Percentiles rank a stretch among this genome's conserved stretches.
phyloP scores from a whole-genome alignment of 352 stramenopile species.

The Globisporangium polare region DNA sequence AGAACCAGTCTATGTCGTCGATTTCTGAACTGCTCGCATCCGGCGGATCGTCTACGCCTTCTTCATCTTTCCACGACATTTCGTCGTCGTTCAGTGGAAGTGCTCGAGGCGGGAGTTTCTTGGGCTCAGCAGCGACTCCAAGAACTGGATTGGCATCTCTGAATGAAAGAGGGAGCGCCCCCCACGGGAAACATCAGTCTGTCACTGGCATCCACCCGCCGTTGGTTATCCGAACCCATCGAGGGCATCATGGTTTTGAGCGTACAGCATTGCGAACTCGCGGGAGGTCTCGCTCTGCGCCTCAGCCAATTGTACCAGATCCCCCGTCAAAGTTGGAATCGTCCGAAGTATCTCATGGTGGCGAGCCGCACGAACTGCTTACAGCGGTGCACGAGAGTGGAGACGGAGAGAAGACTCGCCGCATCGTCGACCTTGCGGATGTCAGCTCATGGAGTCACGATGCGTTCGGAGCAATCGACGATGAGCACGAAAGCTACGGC shows the following conservation, averaged over 20 bases:
- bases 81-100: conserved; percentile 32
- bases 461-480: conserved; percentile 21
- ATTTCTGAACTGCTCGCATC: conserved; percentile 81
- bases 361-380: conserved; percentile 16
- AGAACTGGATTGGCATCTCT: conserved; percentile 70
- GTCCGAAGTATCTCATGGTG: conserved; percentile 2
- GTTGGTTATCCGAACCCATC: conserved; percentile 8
- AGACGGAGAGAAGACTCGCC: neutral
- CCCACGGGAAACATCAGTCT: conserved; percentile 11
- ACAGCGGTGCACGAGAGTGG: conserved; percentile 23
- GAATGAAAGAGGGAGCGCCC: conserved; percentile 43
- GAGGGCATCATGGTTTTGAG: conserved; percentile 17
- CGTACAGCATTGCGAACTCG: conserved; percentile 29
- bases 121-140: conserved; percentile 56
- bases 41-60: conserved; percentile 19
- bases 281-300: conserved; percentile 55
- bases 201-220: conserved; percentile 13
- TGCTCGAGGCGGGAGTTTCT: conserved; percentile 24
- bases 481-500: conserved; percentile 23
- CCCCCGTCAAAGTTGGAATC: conserved; percentile 2
- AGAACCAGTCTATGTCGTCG: conserved; percentile 87
- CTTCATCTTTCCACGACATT: conserved; percentile 65
- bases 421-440: conserved; percentile 62
- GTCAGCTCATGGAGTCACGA: conserved; percentile 31
- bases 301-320: conserved; percentile 26